phyloP scores from a whole-genome alignment of 768 basidiomycete genomes.

The Mycena metata region DNA sequence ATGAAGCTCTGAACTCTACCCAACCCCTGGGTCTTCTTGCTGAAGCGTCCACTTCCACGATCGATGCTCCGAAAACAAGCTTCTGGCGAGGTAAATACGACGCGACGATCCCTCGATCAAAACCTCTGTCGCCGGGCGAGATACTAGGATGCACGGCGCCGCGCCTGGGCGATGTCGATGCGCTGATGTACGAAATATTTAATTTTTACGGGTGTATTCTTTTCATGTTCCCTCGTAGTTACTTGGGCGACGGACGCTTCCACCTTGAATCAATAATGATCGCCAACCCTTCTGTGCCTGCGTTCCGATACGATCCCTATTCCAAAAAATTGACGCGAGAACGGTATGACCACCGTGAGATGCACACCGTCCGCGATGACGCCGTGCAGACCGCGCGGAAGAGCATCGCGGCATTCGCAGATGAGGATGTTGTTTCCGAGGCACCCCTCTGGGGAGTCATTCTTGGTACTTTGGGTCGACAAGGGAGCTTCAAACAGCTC shows the following conservation, averaged over 20 bases:
- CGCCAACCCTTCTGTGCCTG: constrained; percentile 94
- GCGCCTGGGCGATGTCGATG: constrained; percentile 80
- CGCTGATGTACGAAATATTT: constrained; percentile 80
- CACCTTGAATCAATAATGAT: constrained; percentile 99
- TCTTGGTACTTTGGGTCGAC: constrained; percentile 93
- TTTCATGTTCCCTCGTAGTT: constrained; percentile 62
- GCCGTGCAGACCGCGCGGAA: constrained; percentile 82
- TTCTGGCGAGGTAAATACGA: constrained; percentile 79
- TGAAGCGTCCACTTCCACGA: constrained; percentile 19
- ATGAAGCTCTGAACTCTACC: constrained; percentile 39
- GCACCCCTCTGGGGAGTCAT: constrained; percentile 88
- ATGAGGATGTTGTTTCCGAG: constrained; percentile 19
- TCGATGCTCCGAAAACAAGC: constrained; percentile 32
- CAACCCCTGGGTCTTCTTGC: constrained; percentile 27
- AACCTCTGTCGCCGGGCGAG: constrained; percentile 96
- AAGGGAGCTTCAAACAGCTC: constrained; percentile 92
- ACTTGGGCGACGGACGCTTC: constrained; percentile 98
- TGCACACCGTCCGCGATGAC: constrained; percentile 80
- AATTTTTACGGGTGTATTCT: constrained; percentile 7
- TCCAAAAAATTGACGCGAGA: constrained; percentile 97
- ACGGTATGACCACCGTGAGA: constrained; percentile 89
- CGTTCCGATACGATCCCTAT: constrained; percentile 98
- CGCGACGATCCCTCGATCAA: constrained; percentile 83
- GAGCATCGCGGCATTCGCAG: constrained; percentile 61
- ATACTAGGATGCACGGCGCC: constrained; percentile 98